Conservation (phyloP, 2,329 filamentous ascomycete genomes). For the Fusarium oxysporum region DNA sequence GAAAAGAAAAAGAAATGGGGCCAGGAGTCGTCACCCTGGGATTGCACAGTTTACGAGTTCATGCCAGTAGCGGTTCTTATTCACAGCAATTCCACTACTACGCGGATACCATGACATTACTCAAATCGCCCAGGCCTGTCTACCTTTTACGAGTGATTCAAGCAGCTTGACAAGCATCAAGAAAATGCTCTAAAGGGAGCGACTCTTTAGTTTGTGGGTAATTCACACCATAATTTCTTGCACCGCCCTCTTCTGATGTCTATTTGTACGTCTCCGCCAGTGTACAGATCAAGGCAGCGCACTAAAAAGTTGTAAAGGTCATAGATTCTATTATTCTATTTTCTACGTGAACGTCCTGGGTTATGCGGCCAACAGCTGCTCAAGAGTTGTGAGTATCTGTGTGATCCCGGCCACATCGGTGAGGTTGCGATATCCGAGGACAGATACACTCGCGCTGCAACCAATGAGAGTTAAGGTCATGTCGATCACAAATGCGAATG, state of each 20-base stretch:
- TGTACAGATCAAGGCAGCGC: not conserved
- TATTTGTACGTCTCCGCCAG: constrained; percentile 1
- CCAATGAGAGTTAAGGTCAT: not conserved
- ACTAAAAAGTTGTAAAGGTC: not conserved
- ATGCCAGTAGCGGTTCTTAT: not conserved
- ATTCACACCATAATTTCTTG: not conserved
- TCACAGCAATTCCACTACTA: not conserved
- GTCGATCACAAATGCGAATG: constrained; percentile 4
- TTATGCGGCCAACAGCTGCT: not conserved
- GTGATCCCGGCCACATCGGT: not conserved
- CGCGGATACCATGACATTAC: not conserved
- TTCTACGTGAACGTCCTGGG: not conserved
- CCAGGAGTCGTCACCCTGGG: not conserved
- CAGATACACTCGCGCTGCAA: not conserved
- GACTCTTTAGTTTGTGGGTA: constrained; percentile 5
- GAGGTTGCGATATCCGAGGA: not conserved
- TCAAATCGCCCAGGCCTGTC: not conserved
- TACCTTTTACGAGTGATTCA: not conserved
- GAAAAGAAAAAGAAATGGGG: not conserved
- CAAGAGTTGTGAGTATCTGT: not conserved
- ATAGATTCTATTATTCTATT: not conserved
- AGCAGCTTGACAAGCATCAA: not conserved
- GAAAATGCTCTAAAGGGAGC: not conserved
- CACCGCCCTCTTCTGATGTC: constrained; percentile 5
- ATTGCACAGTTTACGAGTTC: constrained; percentile 4